These are phyloP conservation scores for Aspergillus conjunctus DNA, from an alignment of 495 filamentous ascomycete species.

Conservation along the genomic window DNA sequence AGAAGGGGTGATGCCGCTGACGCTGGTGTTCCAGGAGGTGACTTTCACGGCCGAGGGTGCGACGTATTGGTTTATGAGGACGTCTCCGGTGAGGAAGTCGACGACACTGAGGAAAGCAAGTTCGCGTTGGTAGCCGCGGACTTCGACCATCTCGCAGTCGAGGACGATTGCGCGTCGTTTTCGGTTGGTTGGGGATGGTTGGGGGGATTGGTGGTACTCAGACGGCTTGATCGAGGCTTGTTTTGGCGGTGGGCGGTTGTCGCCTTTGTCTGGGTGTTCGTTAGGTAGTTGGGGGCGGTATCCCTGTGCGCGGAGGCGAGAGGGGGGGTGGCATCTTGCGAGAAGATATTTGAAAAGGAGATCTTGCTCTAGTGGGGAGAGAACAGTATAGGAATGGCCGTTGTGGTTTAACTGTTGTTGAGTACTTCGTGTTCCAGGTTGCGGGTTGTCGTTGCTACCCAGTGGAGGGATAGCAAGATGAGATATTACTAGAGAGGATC, in stretches of 20 bases:
- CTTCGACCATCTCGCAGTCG: conserved; percentile 41
- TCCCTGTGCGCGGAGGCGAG: conserved; percentile 9
- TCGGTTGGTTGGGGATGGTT: conserved; percentile 1
- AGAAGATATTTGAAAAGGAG: conserved; percentile 9
- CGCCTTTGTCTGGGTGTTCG: neutral
- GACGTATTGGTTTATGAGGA: conserved; percentile 47
- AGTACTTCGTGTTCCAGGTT: neutral
- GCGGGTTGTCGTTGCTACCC: neutral
- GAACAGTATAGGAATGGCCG: neutral
- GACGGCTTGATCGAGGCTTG: neutral
- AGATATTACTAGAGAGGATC: neutral
- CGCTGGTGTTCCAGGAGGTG: conserved; percentile 36
- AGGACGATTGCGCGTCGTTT: conserved; percentile 29
- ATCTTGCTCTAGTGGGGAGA: neutral
- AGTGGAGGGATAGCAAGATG: neutral
- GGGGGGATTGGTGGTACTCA: neutral
- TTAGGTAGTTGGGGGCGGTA: neutral
- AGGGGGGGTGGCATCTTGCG: conserved; percentile 6
- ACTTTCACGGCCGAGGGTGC: conserved; percentile 35
- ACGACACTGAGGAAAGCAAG: conserved; percentile 38
- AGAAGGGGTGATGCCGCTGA: conserved; percentile 38
- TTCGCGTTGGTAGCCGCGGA: conserved; percentile 13
- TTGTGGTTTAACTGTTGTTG: neutral
- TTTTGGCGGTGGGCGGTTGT: conserved; percentile 12
- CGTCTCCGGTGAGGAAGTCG: conserved; percentile 52